Conservation (phyloP, 2,329 filamentous ascomycete genomes). For the Aphanocladium album region DNA sequence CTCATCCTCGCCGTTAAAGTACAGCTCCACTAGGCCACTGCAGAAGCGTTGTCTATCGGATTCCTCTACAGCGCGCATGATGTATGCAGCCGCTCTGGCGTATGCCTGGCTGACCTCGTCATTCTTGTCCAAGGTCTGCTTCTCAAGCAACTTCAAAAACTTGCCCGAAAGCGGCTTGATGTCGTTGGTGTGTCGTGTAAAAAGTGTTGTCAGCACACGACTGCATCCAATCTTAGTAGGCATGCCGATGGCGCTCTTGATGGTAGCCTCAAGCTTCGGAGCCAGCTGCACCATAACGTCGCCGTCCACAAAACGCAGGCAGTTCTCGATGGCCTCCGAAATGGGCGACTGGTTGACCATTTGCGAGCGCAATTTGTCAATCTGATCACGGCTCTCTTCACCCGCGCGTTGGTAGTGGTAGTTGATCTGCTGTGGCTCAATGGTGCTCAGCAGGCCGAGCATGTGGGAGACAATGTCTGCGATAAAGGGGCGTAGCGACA, state of each 20-base stretch:
- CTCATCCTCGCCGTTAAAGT: conserved; percentile 78
- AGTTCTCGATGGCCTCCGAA: conserved; percentile 86
- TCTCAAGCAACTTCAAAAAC: conserved; percentile 74
- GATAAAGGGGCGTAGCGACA: conserved; percentile 72
- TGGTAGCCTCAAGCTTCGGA: conserved; percentile 66
- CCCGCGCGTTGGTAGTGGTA: conserved; percentile 88
- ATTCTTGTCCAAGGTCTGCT: conserved; percentile 82
- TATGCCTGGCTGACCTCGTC: conserved; percentile 90
- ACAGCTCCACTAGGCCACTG: conserved; percentile 58
- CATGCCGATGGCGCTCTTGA: conserved; percentile 83
- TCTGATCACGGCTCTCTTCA: conserved; percentile 79
- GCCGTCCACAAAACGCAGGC: conserved; percentile 77
- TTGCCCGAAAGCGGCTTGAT: conserved; percentile 70
- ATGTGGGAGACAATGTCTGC: conserved; percentile 76
- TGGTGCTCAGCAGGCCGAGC: conserved; percentile 74
- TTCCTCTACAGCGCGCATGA: conserved; percentile 57
- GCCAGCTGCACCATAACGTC: conserved; percentile 70
- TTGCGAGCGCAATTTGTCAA: conserved; percentile 79
- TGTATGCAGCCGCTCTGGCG: conserved; percentile 78
- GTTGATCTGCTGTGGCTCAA: conserved; percentile 86
- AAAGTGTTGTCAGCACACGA: conserved; percentile 76
- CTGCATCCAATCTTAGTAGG: conserved; percentile 92
- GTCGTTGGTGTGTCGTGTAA: conserved; percentile 70
- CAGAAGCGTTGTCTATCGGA: conserved; percentile 47
- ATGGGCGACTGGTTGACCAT: conserved; percentile 83